Evolutionary conservation across 1,284 basidiomycete species (phyloP).

Genomic region (Ustilago trichophora): DNA sequence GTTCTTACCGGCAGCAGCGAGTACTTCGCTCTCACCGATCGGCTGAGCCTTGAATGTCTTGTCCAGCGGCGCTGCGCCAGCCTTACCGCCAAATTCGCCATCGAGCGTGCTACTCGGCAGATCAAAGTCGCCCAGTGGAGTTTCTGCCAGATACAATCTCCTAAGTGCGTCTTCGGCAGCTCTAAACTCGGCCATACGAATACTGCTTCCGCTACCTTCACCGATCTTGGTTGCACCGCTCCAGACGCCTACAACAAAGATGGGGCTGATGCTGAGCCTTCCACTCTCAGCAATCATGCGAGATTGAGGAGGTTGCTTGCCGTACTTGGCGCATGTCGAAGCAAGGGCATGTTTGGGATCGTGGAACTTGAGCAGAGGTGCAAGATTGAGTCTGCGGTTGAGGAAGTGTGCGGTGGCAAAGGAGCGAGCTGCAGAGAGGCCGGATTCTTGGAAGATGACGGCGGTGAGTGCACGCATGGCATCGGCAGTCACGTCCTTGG

Average conservation of each 20-base stretch:
- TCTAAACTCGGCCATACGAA: conserved; percentile 94
- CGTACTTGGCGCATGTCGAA: conserved; percentile 64
- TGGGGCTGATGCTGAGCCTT: conserved; percentile 83
- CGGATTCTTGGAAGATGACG: conserved; percentile 70
- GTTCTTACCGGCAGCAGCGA: conserved; percentile 37
- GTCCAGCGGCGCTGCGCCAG: no score
- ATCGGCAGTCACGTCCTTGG: conserved; percentile 62
- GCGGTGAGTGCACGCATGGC: conserved; percentile 70
- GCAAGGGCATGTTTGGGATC: conserved; percentile 67
- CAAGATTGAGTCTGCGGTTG: conserved; percentile 70
- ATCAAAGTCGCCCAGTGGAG: conserved; percentile 73
- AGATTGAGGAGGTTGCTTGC: conserved; percentile 52
- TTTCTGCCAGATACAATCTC: conserved; percentile 74
- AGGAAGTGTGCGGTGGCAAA: conserved; percentile 53
- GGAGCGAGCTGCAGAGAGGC: conserved; percentile 33
- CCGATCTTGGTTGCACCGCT: conserved; percentile 85
- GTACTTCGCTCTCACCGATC: conserved; percentile 31
- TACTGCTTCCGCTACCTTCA: conserved; percentile 90
- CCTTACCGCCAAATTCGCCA: conserved; percentile 9
- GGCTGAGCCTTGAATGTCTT: conserved; percentile 19
- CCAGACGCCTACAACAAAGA: conserved; percentile 92
- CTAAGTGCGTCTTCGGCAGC: conserved; percentile 85
- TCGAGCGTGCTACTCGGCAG: conserved; percentile 59
- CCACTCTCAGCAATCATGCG: conserved; percentile 92
- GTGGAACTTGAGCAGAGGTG: conserved; percentile 82